Percentiles rank a stretch among this genome's conserved stretches.
These are phyloP conservation scores for Astrephomene gubernaculifera DNA, from an alignment of 139 green algal species.

Conservation along the genomic window DNA sequence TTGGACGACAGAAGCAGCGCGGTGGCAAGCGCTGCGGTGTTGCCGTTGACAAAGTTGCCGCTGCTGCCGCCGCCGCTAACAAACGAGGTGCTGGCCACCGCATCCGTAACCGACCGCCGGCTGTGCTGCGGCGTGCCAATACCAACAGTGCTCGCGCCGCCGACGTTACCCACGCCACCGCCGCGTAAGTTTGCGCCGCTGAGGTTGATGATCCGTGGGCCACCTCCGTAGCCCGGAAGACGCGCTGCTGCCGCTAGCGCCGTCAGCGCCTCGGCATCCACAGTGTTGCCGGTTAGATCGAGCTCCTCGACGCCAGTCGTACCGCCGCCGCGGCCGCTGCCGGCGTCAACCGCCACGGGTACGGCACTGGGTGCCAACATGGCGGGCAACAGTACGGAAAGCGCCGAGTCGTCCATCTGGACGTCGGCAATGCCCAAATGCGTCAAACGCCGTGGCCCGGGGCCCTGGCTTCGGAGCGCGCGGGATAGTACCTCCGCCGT, in stretches of 20 bases:
- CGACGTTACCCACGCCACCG: not conserved
- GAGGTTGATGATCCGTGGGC: constrained; percentile 20
- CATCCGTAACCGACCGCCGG: no score
- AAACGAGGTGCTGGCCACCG: no score
- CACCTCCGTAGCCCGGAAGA: constrained; percentile 10
- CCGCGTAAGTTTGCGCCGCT: constrained; percentile 19
- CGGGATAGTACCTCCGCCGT: constrained; percentile 3
- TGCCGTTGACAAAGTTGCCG: not conserved
- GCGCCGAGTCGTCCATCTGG: constrained; percentile 9
- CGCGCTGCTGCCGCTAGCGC: constrained; percentile 28
- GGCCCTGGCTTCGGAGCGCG: not conserved
- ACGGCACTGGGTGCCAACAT: not conserved
- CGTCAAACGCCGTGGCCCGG: not conserved
- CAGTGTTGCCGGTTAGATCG: constrained; percentile 3
- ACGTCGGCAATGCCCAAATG: not conserved
- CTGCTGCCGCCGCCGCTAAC: no score
- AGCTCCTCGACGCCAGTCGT: constrained; percentile 11
- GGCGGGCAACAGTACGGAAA: not conserved
- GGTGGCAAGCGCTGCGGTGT: constrained; percentile 1
- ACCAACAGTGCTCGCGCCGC: no score
- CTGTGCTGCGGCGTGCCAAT: no score
- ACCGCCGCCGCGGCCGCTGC: not conserved
- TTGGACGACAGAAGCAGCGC: not conserved
- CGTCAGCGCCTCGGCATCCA: not conserved
- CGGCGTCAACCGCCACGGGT: not conserved